Evolutionary conservation across 768 basidiomycete genomes (phyloP).

Genomic region (Candolleomyces aberdarensis): DNA sequence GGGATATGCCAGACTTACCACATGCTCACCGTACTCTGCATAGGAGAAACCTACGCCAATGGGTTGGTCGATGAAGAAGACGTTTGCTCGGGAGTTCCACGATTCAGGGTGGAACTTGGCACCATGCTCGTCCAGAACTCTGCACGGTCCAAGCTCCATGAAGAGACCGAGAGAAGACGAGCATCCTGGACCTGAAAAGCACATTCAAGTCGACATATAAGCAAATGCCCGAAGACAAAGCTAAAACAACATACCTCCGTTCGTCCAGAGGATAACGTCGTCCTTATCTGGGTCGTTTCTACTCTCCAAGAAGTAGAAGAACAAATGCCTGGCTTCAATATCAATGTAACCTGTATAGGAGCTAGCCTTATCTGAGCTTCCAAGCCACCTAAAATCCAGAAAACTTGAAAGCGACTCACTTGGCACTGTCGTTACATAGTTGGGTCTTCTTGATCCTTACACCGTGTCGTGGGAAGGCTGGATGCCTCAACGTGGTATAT

Average conservation of each 20-base stretch:
- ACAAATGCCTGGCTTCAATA: slow-evolving; percentile 57
- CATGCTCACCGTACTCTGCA: slow-evolving; percentile 61
- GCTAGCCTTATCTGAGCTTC: slow-evolving; percentile 20
- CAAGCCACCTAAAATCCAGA: background rate
- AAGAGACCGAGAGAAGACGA: slow-evolving; percentile 3
- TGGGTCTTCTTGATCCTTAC: slow-evolving; percentile 57
- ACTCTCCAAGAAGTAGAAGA: slow-evolving; percentile 81
- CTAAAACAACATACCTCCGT: slow-evolving; percentile 43
- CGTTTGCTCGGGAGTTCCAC: slow-evolving; percentile 70
- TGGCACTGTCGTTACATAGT: slow-evolving; percentile 58
- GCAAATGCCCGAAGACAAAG: background rate
- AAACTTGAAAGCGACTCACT: slow-evolving; percentile 27
- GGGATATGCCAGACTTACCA: slow-evolving; percentile 34
- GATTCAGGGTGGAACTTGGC: slow-evolving; percentile 57
- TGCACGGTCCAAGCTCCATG: slow-evolving; percentile 55
- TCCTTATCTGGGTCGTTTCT: slow-evolving; percentile 57
- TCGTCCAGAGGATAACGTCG: slow-evolving; percentile 62
- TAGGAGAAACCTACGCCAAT: slow-evolving; percentile 62
- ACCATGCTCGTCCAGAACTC: slow-evolving; percentile 49
- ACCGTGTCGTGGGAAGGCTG: slow-evolving; percentile 45
- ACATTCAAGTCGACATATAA: background rate
- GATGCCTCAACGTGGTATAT: slow-evolving; percentile 41
- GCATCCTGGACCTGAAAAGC: background rate
- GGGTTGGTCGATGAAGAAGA: slow-evolving; percentile 64
- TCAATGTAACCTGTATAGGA: slow-evolving; percentile 69